Evolutionary conservation across 345 rosid genomes (phyloP).

Genomic region (Turritis glabra): DNA sequence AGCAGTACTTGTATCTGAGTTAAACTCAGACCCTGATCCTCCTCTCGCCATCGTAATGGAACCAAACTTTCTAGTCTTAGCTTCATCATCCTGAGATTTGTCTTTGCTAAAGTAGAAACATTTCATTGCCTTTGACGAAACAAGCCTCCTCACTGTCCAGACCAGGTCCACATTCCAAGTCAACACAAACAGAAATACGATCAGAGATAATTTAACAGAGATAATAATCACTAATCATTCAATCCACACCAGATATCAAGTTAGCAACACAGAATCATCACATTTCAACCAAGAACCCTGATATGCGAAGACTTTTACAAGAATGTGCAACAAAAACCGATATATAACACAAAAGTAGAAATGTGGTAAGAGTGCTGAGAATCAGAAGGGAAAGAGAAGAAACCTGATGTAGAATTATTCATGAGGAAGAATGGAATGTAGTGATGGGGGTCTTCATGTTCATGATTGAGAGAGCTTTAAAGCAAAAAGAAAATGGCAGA

Average conservation of each 20-base stretch:
- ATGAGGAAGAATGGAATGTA: constrained; percentile 26
- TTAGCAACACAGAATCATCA: neutral
- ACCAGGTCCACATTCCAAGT: constrained; percentile 18
- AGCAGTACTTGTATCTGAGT: constrained; percentile 67
- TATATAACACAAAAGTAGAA: neutral
- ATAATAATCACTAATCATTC: neutral
- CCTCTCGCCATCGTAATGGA: constrained; percentile 54
- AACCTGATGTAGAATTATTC: constrained; percentile 37
- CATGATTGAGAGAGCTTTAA: constrained; percentile 36
- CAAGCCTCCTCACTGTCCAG: constrained; percentile 42
- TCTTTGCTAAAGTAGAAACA: constrained; percentile 60
- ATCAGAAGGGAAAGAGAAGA: neutral
- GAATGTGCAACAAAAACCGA: neutral
- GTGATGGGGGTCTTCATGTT: constrained; percentile 24
- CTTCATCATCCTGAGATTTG: constrained; percentile 48
- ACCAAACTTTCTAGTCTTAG: constrained; percentile 49
- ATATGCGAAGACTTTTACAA: too few relatives aligned
- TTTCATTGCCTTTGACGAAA: constrained; percentile 56
- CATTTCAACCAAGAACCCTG: neutral
- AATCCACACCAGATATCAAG: neutral
- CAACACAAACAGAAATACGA: neutral
- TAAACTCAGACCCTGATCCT: constrained; percentile 70
- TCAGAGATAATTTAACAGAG: neutral
- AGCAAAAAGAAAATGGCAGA: constrained; percentile 3
- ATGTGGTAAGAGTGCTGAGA: neutral